These are phyloP conservation scores for Blumeria graminis DNA, from an alignment of 2,329 filamentous ascomycete genomes.

Conservation along the genomic window DNA sequence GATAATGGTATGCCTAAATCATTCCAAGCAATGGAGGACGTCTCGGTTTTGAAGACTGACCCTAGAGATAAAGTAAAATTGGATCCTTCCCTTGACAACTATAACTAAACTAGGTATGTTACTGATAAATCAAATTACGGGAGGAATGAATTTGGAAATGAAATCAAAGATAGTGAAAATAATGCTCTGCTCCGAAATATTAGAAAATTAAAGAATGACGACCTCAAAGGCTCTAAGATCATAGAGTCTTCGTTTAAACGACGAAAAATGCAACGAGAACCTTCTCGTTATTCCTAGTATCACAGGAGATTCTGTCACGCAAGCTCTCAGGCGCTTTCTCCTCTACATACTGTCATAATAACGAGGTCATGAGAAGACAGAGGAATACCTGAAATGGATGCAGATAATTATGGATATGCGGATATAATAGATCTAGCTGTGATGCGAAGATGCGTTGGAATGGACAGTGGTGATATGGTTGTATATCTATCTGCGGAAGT, in stretches of 20 bases:
- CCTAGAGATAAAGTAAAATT: background rate
- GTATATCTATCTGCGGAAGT: too few species aligned
- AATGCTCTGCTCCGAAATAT: background rate
- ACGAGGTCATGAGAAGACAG: too few species aligned
- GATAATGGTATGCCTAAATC: background rate
- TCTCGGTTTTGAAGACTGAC: background rate
- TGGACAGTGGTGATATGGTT: too few species aligned
- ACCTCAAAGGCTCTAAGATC: background rate
- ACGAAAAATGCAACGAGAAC: background rate
- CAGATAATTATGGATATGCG: too few species aligned
- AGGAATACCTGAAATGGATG: too few species aligned
- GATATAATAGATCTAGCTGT: too few species aligned
- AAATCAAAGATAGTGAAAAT: background rate
- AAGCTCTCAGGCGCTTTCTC: background rate
- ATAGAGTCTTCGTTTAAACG: background rate
- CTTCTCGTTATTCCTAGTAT: background rate
- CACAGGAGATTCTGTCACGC: background rate
- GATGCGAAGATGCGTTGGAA: too few species aligned
- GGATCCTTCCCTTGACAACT: background rate
- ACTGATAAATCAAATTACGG: background rate
- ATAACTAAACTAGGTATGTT: background rate
- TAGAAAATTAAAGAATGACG: background rate
- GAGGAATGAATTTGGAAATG: background rate
- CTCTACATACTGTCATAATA: too few species aligned
- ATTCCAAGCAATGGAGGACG: background rate